Conservation (phyloP, 108 stramenopile genomes). For the Fragilariopsis cylindrus region DNA sequence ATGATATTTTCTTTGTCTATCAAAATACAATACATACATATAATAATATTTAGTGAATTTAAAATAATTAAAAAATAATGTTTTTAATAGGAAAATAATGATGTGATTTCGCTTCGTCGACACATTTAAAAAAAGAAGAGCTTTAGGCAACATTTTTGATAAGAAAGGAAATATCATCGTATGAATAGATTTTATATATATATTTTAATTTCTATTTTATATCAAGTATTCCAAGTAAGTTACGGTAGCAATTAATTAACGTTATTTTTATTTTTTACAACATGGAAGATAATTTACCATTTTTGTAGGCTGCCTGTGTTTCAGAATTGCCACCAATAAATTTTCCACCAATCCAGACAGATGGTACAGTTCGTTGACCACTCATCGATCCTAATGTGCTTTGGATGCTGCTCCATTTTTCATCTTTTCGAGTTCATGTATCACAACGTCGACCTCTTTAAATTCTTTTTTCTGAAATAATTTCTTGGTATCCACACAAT, state of each 20-base stretch:
- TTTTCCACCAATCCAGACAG: constrained; percentile 64
- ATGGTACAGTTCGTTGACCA: constrained; percentile 73
- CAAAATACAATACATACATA: background rate
- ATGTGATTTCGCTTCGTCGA: too few species aligned
- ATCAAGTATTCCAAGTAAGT: too few species aligned
- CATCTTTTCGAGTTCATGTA: constrained; percentile 61
- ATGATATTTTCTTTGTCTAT: background rate
- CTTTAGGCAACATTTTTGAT: too few species aligned
- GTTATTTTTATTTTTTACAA: background rate
- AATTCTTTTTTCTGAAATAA: constrained; percentile 48
- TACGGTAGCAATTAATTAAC: background rate
- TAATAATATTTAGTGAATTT: background rate
- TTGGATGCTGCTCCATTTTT: constrained; percentile 52
- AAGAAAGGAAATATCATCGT: too few species aligned
- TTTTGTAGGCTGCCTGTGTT: constrained; percentile 50
- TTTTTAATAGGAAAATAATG: too few species aligned
- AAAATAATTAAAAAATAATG: background rate
- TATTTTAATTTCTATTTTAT: too few species aligned
- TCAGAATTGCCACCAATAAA: constrained; percentile 72
- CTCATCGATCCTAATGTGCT: constrained; percentile 36
- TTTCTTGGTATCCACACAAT: constrained; percentile 54
- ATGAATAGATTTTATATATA: too few species aligned
- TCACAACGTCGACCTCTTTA: constrained; percentile 34
- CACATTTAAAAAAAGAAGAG: too few species aligned
- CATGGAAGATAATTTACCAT: constrained; percentile 58